Percentiles rank a stretch among this genome's conserved stretches.
Evolutionary conservation across 352 stramenopile genomes (phyloP).

Genomic region (Pythium pyrilobum): DNA sequence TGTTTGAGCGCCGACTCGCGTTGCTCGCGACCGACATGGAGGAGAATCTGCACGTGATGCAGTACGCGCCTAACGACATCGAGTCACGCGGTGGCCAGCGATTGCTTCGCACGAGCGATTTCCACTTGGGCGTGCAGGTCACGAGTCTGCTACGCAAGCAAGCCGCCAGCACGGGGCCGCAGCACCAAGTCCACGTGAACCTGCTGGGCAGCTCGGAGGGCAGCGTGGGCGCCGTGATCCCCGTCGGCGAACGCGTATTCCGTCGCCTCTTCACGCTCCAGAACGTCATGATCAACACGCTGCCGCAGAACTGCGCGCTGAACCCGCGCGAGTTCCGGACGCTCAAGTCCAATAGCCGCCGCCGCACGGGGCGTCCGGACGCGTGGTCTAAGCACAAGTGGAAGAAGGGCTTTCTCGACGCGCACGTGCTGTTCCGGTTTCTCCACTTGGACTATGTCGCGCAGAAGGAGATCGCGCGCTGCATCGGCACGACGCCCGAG

Average conservation of each 20-base stretch:
- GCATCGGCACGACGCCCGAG: constrained; percentile 86
- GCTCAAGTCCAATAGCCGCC: constrained; percentile 61
- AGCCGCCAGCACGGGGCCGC: background rate
- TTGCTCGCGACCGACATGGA: constrained; percentile 78
- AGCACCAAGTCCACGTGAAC: constrained; percentile 57
- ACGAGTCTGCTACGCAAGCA: constrained; percentile 77
- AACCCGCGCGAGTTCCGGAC: constrained; percentile 84
- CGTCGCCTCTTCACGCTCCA: constrained; percentile 85
- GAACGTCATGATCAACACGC: constrained; percentile 87
- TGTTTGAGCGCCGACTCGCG: constrained; percentile 70
- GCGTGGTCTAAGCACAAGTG: constrained; percentile 87
- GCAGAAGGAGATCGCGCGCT: constrained; percentile 83
- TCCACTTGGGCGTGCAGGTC: constrained; percentile 76
- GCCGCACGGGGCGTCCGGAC: constrained; percentile 56
- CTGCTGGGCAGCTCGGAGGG: constrained; percentile 80
- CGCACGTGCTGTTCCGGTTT: constrained; percentile 76
- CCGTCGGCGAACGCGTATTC: constrained; percentile 76
- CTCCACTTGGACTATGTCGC: constrained; percentile 80
- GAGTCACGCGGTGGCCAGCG: constrained; percentile 80
- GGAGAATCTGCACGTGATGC: constrained; percentile 83
- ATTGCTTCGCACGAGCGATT: constrained; percentile 74
- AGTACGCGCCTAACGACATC: constrained; percentile 82
- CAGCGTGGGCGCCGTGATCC: constrained; percentile 64
- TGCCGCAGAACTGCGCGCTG: constrained; percentile 79
- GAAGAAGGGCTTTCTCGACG: constrained; percentile 87